Evolutionary conservation across 768 basidiomycete species (phyloP).

Genomic region (Tephrocybe sp.): DNA sequence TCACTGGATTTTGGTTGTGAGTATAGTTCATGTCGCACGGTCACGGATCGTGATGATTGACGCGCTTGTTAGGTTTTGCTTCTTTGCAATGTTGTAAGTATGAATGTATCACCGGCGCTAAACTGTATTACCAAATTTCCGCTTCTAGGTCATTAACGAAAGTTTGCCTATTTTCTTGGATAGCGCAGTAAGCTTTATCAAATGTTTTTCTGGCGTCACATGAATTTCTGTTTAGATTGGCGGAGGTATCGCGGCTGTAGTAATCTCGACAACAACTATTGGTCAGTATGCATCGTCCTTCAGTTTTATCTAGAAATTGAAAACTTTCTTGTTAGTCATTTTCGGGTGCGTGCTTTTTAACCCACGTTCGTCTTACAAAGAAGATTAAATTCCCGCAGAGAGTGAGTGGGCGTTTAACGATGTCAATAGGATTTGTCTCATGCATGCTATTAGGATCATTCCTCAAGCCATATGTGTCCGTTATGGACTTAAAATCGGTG

Average conservation of each 20-base stretch:
- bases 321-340: slow-evolving; percentile 48
- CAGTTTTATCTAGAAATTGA: slow-evolving; percentile 4
- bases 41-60: background rate
- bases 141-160: slow-evolving; percentile 70
- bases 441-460: slow-evolving; percentile 39
- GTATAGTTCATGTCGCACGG: slow-evolving; percentile 17
- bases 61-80: slow-evolving; percentile 56
- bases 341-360: slow-evolving; percentile 61
- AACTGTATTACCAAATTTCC: background rate
- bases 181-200: slow-evolving; percentile 49
- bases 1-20: slow-evolving; percentile 93
- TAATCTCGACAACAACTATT: slow-evolving; percentile 74
- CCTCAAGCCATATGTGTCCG: slow-evolving; percentile 76
- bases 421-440: background rate
- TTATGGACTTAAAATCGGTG: slow-evolving; percentile 80
- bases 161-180: slow-evolving; percentile 83
- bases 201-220: background rate
- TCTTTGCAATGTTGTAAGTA: slow-evolving; percentile 79
- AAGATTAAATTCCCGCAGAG: slow-evolving; percentile 47
- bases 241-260: slow-evolving; percentile 73
- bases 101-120: background rate
- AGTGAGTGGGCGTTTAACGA: slow-evolving; percentile 45
- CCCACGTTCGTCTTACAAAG: background rate
- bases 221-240: slow-evolving; percentile 30
- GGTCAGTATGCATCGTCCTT: slow-evolving; percentile 32